Conservation (phyloP, 2,329 filamentous ascomycete genomes). For the Claviceps humidiphila region DNA sequence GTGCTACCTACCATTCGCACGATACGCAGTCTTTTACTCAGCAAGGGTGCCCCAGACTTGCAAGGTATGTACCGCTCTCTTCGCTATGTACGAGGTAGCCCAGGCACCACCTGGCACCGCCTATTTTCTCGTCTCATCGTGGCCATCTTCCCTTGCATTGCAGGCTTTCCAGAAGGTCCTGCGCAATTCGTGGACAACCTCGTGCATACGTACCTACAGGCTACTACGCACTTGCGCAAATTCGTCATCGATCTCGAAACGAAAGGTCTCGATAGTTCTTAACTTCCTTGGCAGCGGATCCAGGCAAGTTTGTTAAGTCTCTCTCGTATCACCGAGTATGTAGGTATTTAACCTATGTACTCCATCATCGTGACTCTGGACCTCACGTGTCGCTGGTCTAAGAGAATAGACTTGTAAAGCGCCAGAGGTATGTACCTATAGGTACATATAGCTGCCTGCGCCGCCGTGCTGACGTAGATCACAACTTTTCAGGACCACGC, state of each 20-base stretch:
- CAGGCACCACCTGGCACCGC: background rate
- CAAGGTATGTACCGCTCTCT: background rate
- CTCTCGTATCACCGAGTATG: background rate
- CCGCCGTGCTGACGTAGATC: background rate
- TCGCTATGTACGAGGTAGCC: background rate
- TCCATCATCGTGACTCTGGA: background rate
- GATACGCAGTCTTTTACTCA: background rate
- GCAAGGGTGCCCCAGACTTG: background rate
- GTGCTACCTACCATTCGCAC: background rate
- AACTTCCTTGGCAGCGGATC: background rate
- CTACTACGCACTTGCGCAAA: background rate
- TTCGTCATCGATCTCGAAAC: background rate
- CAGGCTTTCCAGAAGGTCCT: background rate
- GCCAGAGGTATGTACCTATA: background rate
- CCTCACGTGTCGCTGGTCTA: background rate
- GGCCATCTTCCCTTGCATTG: background rate
- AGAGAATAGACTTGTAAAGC: background rate
- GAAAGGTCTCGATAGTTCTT: background rate
- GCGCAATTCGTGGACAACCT: background rate
- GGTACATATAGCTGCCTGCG: background rate
- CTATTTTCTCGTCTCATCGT: background rate
- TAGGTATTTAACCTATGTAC: background rate
- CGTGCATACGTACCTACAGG: background rate
- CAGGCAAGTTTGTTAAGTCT: background rate
- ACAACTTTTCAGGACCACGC: slow-evolving; percentile 4